Evolutionary conservation across 2,329 filamentous ascomycete species (phyloP), one percentile per base, ranked within the genome.

Genomic region (Trichoderma arundinaceum): DNA sequence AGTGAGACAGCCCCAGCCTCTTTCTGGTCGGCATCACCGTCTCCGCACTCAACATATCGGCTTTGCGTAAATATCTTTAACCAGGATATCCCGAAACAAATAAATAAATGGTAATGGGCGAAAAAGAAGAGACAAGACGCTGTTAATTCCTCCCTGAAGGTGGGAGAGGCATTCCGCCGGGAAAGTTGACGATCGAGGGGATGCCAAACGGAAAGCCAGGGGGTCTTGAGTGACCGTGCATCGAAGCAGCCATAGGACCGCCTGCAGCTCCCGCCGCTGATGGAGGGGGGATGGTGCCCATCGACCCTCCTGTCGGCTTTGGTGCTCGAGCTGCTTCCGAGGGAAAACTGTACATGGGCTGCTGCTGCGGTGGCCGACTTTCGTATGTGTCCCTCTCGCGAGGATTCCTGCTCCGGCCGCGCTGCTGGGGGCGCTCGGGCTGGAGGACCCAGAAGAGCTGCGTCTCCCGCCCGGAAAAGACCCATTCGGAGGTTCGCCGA

Each of bases 361-460:
- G 39, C 2, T 46, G 57, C 33, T 54, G 49, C 15, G 39, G 44
- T 32, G 51, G 43, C 4, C 15, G 19, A 13, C 17, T 52, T 32
- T 17, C 28, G 10, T 17, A n/a, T 10, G 32, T 7, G 10, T 17
- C 10, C 22, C 33, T 32, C 9, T 4, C 12, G 13, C 15, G 46
- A 12, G 22, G 41, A 17, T 28, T 52, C 7, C 38, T 65, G 22
- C 41, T 52, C 7, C 56, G 35, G 8, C 38, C 28, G 33, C 38
- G 22, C 39, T 33, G n/a, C 44, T 15, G 38, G 9, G n/a, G 46
- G 2, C 38, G 15, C 44, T 43, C 46, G 15, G 38, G 58, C 28
- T 19, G 41, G 1, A 53, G 19, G 5, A 66, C 19, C 64, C 64
- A 63, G 22, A 43, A 63, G 19, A 63, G 38, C 7, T 58, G 64